A percentile compares a stretch with the other conserved stretches of the same genome.
These are phyloP conservation scores for Hyaloscypha hepaticicola DNA, from an alignment of 495 filamentous ascomycete genomes.

Conservation along the genomic window DNA sequence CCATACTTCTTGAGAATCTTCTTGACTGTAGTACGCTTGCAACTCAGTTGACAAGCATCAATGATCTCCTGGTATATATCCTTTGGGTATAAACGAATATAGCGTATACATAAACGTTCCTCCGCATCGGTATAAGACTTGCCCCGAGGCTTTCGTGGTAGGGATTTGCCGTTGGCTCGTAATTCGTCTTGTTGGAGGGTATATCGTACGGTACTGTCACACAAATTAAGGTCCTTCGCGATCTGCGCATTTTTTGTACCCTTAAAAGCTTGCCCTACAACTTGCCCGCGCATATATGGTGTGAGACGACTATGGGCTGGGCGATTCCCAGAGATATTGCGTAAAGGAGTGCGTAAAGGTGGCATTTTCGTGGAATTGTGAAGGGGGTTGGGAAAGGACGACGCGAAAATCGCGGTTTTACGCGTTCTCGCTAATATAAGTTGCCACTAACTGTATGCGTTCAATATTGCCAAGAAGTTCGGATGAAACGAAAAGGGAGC, in stretches of 20 bases:
- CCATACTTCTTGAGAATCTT: neutral
- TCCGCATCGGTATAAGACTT: neutral
- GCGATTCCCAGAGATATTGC: neutral
- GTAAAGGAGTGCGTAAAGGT: conserved; percentile 3
- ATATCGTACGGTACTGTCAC: neutral
- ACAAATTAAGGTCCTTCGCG: neutral
- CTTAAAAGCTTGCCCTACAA: too few species aligned
- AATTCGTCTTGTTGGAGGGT: neutral
- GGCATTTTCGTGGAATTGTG: neutral
- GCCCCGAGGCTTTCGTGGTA: neutral
- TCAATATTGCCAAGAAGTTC: too few species aligned
- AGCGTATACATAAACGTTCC: neutral
- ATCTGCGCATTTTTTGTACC: too few species aligned
- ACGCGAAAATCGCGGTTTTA: too few species aligned
- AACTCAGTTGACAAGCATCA: neutral
- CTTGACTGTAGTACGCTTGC: neutral
- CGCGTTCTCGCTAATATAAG: too few species aligned
- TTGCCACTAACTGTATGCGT: too few species aligned
- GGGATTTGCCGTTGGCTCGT: neutral
- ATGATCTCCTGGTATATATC: neutral
- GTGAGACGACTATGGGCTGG: neutral
- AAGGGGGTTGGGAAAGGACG: neutral
- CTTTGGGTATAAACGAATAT: neutral
- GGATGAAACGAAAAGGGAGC: too few species aligned
- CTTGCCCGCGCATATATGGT: too few species aligned